Percentiles rank a stretch among this genome's conserved stretches.
phyloP scores from a whole-genome alignment of 257 asterid genomes.

The Gardenia jasminoides region DNA sequence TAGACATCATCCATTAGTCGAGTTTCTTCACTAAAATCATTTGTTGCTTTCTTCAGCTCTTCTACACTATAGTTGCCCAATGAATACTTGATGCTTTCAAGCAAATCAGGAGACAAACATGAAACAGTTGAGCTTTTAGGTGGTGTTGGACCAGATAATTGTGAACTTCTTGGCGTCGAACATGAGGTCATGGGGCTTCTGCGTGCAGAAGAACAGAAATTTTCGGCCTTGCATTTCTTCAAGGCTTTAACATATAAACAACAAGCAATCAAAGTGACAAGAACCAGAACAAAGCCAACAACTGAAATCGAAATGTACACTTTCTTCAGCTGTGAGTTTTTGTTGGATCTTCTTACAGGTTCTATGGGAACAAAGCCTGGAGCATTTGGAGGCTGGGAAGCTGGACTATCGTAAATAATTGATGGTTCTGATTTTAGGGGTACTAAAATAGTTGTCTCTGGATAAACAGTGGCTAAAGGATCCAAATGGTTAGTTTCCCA shows the following conservation, averaged over 20 bases:
- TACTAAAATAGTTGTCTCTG: slow-evolving; percentile 58
- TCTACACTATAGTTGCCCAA: slow-evolving; percentile 44
- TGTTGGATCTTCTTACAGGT: slow-evolving; percentile 17
- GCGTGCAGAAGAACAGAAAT: slow-evolving; percentile 6
- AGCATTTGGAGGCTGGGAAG: slow-evolving; percentile 42
- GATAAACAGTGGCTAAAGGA: slow-evolving; percentile 44
- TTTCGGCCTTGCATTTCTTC: slow-evolving; percentile 36
- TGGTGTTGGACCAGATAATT: slow-evolving; percentile 37
- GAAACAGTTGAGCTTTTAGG: slow-evolving; percentile 47
- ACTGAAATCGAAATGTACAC: slow-evolving; percentile 41
- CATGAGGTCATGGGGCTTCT: slow-evolving; percentile 39
- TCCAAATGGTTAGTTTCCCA: slow-evolving; percentile 46
- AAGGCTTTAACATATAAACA: slow-evolving; percentile 39
- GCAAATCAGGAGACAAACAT: slow-evolving; percentile 69
- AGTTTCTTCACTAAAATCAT: slow-evolving; percentile 30
- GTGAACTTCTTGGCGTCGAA: slow-evolving; percentile 52
- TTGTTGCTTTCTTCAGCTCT: slow-evolving; percentile 48
- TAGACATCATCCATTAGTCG: slow-evolving; percentile 35
- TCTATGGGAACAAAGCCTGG: slow-evolving; percentile 57
- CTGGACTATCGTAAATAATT: slow-evolving; percentile 33
- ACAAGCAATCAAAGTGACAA: slow-evolving; percentile 36
- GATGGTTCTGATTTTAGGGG: slow-evolving; percentile 52
- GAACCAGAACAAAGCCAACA: slow-evolving; percentile 37
- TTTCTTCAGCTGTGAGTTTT: slow-evolving; percentile 27
- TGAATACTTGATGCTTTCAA: slow-evolving; percentile 55